Percentiles rank a stretch among this genome's conserved stretches.
Conservation (phyloP, 2,329 filamentous ascomycete species). For the Calonectria pseudoturangicola region DNA sequence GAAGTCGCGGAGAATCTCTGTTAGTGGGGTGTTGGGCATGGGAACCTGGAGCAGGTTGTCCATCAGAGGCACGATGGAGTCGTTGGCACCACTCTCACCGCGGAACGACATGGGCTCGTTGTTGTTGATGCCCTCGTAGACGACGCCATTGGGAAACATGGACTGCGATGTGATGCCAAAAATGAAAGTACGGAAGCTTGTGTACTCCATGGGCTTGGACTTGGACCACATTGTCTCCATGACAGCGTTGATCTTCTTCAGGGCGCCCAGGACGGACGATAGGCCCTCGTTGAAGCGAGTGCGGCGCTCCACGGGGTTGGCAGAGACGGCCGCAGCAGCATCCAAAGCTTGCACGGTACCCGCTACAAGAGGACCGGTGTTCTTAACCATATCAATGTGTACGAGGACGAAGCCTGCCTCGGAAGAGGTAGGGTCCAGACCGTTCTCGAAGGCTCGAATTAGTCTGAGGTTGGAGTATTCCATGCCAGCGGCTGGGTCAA, state of each 20-base stretch:
- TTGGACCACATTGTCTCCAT: conserved; percentile 97
- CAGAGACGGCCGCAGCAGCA: conserved; percentile 60
- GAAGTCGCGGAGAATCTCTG: conserved; percentile 91
- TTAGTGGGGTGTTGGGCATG: conserved; percentile 93
- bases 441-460: conserved; percentile 92
- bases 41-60: conserved; percentile 90
- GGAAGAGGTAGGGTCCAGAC: conserved; percentile 89
- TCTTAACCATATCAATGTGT: conserved; percentile 95
- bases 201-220: conserved; percentile 89
- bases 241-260: conserved; percentile 81
- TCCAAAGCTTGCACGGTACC: conserved; percentile 82
- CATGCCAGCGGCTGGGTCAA: conserved; percentile 73
- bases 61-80: conserved; percentile 93
- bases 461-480: conserved; percentile 84
- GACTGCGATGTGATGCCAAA: conserved; percentile 95
- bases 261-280: conserved; percentile 74
- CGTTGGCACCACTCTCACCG: conserved; percentile 94
- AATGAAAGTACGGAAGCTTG: conserved; percentile 95
- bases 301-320: conserved; percentile 63
- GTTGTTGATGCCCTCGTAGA: conserved; percentile 89
- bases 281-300: conserved; percentile 79
- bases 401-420: conserved; percentile 98
- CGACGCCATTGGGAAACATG: conserved; percentile 94
- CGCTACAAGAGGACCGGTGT: conserved; percentile 85
- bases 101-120: conserved; percentile 85